Evolutionary conservation across 2,329 filamentous ascomycete species (phyloP).

Genomic region (Aspergillus quadrilineatus): DNA sequence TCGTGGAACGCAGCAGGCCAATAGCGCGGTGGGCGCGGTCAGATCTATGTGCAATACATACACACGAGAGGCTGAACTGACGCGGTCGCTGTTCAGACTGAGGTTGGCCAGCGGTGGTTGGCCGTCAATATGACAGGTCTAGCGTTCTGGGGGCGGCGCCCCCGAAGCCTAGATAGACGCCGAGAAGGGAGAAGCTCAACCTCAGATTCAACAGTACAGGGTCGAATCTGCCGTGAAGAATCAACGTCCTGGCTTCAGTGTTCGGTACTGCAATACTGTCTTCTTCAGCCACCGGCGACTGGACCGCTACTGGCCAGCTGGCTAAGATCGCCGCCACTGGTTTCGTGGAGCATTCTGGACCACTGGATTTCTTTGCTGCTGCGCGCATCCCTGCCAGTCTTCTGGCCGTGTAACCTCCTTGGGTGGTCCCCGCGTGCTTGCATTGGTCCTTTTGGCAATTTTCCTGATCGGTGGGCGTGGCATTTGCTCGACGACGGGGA

Average conservation of each 20-base stretch:
- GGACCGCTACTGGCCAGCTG: background rate
- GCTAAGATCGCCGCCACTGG: slow-evolving; percentile 17
- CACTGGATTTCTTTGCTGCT: slow-evolving; percentile 22
- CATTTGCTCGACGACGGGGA: background rate
- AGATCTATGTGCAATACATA: background rate
- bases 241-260: background rate
- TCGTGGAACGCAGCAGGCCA: slow-evolving; percentile 8
- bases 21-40: background rate
- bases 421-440: slow-evolving; percentile 23
- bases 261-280: background rate
- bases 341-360: slow-evolving; percentile 25
- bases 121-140: slow-evolving; percentile 2
- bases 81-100: background rate
- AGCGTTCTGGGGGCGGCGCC: background rate
- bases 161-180: background rate
- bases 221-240: background rate
- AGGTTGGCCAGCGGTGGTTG: background rate
- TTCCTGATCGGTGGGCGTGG: background rate
- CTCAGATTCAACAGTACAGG: no score
- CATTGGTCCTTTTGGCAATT: slow-evolving; percentile 13
- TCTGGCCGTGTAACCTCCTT: slow-evolving; percentile 22
- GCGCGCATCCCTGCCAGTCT: slow-evolving; percentile 23
- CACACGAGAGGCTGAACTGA: background rate
- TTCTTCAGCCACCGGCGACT: background rate
- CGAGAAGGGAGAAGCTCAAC: no score